Conservation (phyloP, 768 basidiomycete genomes). For the Tulasnella sp. region DNA sequence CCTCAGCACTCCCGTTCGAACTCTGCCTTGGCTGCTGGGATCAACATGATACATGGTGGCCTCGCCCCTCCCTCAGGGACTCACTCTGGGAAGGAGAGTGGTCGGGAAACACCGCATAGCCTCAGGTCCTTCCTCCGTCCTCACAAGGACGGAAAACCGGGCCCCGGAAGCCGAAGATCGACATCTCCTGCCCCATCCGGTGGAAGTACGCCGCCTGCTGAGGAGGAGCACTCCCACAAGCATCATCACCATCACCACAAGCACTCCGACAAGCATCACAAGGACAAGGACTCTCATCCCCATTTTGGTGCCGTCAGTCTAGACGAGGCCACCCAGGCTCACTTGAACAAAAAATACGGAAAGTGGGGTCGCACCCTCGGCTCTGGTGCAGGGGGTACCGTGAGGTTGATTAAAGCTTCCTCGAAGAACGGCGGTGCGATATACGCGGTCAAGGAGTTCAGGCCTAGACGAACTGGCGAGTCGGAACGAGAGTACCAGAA, state of each 20-base stretch:
- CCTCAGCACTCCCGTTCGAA: not conserved
- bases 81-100: not conserved
- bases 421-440: constrained; percentile 69
- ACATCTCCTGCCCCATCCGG: constrained; percentile 8
- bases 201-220: constrained; percentile 12
- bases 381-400: constrained; percentile 95
- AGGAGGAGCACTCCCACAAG: constrained; percentile 8
- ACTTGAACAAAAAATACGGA: constrained; percentile 96
- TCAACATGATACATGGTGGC: constrained; percentile 8
- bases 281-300: constrained; percentile 14
- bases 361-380: constrained; percentile 97
- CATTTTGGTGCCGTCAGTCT: constrained; percentile 35
- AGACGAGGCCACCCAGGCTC: constrained; percentile 73
- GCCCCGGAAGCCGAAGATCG: not conserved
- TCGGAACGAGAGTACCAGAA: constrained; percentile 97
- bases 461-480: constrained; percentile 79
- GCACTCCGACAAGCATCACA: constrained; percentile 23
- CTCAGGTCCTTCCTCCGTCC: constrained; percentile 5
- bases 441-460: constrained; percentile 96
- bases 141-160: constrained; percentile 3
- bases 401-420: constrained; percentile 82
- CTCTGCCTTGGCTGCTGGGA: constrained; percentile 1
- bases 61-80: not conserved
- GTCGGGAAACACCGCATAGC: constrained; percentile 9
- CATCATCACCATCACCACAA: constrained; percentile 20